Conservation (phyloP, 2,329 filamentous ascomycete genomes). For the Raffaelea albimanens region DNA sequence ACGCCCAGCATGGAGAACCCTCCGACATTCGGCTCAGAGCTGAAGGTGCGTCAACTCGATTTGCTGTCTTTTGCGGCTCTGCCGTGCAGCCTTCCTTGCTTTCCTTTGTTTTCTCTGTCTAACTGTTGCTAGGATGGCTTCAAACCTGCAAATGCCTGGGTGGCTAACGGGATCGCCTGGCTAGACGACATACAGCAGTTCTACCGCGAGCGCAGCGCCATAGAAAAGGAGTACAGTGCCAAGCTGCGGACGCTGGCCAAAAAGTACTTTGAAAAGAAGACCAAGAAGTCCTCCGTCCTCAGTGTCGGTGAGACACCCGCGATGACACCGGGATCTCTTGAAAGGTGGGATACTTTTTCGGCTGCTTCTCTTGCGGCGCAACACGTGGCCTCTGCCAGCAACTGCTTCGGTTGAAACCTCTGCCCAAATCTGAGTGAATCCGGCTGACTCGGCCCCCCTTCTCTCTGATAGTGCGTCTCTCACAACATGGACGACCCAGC, state of each 20-base stretch:
- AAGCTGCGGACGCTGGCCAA: slow-evolving; percentile 83
- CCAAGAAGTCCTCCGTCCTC: slow-evolving; percentile 74
- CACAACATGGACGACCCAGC: slow-evolving; percentile 92
- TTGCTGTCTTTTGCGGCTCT: not conserved
- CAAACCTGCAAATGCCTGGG: slow-evolving; percentile 90
- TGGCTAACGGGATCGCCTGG: slow-evolving; percentile 81
- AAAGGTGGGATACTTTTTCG: slow-evolving; percentile 48
- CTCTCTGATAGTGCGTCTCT: slow-evolving; percentile 64
- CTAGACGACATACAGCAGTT: slow-evolving; percentile 95
- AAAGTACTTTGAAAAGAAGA: slow-evolving; percentile 94
- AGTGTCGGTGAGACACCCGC: slow-evolving; percentile 84
- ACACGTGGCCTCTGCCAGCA: not conserved
- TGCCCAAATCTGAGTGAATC: not conserved
- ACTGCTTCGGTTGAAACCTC: no score
- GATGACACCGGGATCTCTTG: slow-evolving; percentile 89
- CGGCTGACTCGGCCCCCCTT: not conserved
- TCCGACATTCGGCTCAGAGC: slow-evolving; percentile 84
- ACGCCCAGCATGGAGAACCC: slow-evolving; percentile 59
- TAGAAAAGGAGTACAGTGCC: slow-evolving; percentile 93
- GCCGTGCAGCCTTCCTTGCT: no score
- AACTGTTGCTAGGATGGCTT: slow-evolving; percentile 67
- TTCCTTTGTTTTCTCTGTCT: not conserved
- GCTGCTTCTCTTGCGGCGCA: not conserved
- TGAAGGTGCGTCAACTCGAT: slow-evolving; percentile 59
- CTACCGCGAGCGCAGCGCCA: slow-evolving; percentile 86